phyloP scores from a whole-genome alignment of 345 rosid species.

The Excoecaria agallocha region DNA sequence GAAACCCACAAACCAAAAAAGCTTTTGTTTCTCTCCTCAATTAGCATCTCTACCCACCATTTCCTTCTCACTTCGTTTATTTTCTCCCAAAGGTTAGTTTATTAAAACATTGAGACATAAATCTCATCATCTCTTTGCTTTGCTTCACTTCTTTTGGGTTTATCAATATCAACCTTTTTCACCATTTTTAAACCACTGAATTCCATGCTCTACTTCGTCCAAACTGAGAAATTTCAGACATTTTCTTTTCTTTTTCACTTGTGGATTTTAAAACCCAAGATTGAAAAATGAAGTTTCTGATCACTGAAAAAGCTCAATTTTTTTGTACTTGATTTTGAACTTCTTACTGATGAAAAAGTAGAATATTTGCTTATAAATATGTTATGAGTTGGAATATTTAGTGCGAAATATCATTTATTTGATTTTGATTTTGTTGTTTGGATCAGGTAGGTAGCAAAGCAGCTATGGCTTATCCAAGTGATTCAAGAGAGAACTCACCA shows the following conservation, averaged over 20 bases:
- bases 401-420: not conserved
- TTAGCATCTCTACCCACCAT: constrained; percentile 14
- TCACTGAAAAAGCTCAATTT: not conserved
- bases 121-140: constrained; percentile 19
- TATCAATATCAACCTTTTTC: constrained; percentile 5
- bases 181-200: constrained; percentile 10
- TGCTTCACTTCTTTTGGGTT: constrained; percentile 47
- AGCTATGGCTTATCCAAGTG: constrained; percentile 31
- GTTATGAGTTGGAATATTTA: not conserved
- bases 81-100: constrained; percentile 42
- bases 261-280: not conserved
- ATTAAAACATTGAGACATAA: constrained; percentile 34
- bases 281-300: not conserved
- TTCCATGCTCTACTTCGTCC: constrained; percentile 4
- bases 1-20: constrained; percentile 13
- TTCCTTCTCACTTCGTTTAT: constrained; percentile 11
- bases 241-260: not conserved
- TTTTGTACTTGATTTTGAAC: not conserved
- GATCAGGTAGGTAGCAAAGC: constrained; percentile 2
- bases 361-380: not conserved
- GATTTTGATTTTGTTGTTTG: not conserved
- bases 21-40: constrained; percentile 24
- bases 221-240: not conserved
- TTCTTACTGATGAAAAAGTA: not conserved
- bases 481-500: constrained; percentile 44